phyloP scores from a whole-genome alignment of 192 early-diverging fungal genomes.

The Backusella psychrophila region DNA sequence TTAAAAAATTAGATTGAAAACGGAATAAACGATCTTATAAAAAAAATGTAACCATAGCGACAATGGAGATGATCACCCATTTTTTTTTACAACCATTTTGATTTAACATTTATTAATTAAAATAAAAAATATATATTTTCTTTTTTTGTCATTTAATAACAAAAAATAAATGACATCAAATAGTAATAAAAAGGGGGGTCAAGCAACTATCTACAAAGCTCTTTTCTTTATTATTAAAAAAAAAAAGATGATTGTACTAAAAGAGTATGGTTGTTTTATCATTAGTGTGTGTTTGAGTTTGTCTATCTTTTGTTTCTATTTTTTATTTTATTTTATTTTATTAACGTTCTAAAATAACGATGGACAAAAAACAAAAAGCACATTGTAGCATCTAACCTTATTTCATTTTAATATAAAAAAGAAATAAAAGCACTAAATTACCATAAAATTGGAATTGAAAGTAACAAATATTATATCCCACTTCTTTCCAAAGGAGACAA shows the following conservation, averaged over 20 bases:
- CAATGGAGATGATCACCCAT: not conserved
- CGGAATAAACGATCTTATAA: not conserved
- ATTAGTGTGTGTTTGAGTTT: not conserved
- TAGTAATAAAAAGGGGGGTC: not conserved
- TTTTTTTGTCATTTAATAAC: not conserved
- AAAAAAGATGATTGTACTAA: not conserved
- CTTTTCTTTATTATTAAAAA: not conserved
- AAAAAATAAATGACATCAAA: not conserved
- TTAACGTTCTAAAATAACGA: slow-evolving; percentile 4
- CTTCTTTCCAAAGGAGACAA: too few species aligned
- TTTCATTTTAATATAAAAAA: not conserved
- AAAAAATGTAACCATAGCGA: not conserved
- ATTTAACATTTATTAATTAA: not conserved
- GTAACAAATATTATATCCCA: too few species aligned
- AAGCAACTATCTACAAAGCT: not conserved
- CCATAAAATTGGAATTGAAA: not conserved
- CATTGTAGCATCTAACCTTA: not conserved
- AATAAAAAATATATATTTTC: not conserved
- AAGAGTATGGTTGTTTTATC: not conserved
- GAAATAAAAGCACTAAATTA: not conserved
- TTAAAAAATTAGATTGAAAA: slow-evolving; percentile 7
- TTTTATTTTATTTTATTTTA: not conserved
- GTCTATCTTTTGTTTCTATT: not conserved
- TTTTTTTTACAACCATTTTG: not conserved
- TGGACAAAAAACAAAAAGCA: not conserved